These are phyloP conservation scores for Psophocarpus tetragonolobus DNA, from an alignment of 306 rosid species.

Conservation along the genomic window DNA sequence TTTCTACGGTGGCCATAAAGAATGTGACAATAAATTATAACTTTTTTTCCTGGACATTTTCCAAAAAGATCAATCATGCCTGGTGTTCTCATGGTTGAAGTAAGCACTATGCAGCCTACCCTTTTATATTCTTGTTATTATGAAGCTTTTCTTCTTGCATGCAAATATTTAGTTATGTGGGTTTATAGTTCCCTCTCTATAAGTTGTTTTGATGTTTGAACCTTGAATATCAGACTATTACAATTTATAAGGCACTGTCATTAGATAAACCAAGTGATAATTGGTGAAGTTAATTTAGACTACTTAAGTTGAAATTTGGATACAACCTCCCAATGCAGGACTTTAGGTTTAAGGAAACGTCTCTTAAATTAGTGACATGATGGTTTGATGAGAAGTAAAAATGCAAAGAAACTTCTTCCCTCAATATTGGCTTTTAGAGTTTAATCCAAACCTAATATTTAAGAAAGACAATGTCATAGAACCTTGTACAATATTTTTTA, in stretches of 20 bases:
- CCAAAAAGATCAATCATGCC: conserved; percentile 97
- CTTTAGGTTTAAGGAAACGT: background rate
- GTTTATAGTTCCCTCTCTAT: background rate
- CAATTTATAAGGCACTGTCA: background rate
- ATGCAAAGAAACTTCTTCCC: too few species aligned
- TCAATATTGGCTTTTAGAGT: too few species aligned
- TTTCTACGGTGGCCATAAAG: conserved; percentile 60
- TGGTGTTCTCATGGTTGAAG: conserved; percentile 97
- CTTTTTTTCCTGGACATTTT: conserved; percentile 95
- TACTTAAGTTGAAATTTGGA: background rate
- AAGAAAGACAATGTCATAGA: too few species aligned
- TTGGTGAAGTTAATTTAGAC: background rate
- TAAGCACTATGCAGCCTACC: conserved; percentile 10
- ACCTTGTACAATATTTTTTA: too few species aligned
- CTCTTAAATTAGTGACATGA: background rate
- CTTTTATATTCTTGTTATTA: background rate
- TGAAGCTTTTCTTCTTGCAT: background rate
- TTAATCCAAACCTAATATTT: too few species aligned
- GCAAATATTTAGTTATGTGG: background rate
- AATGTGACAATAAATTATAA: conserved; percentile 82
- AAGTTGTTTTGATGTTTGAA: background rate
- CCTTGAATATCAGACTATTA: background rate
- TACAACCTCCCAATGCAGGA: background rate
- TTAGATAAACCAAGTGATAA: background rate
- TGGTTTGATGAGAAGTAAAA: too few species aligned